Conservation (phyloP, 2,329 filamentous ascomycete genomes). For the Talaromyces sp. region DNA sequence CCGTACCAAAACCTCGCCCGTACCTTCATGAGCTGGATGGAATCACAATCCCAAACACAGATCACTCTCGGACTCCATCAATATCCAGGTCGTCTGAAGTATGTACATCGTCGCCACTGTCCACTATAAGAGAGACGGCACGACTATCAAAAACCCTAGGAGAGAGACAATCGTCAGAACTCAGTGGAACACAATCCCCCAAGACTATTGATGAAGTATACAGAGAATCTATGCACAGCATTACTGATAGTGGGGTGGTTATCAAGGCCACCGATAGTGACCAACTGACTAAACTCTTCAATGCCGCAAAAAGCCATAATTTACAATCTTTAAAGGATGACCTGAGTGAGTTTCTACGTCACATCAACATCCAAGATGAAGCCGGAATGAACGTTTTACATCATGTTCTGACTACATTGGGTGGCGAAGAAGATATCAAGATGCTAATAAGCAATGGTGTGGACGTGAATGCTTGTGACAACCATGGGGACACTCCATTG, state of each 20-base stretch:
- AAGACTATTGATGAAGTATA: neutral
- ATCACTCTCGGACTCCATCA: neutral
- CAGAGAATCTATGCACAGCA: neutral
- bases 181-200: neutral
- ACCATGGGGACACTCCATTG: constrained; percentile 1
- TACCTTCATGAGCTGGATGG: neutral
- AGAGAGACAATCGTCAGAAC: neutral
- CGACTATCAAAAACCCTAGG: neutral
- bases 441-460: neutral
- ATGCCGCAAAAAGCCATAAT: neutral
- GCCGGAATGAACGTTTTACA: constrained; percentile 8
- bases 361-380: constrained; percentile 8
- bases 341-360: neutral
- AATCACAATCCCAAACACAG: neutral
- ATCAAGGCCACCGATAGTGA: neutral
- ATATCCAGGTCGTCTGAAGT: neutral
- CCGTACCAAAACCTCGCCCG: neutral
- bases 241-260: neutral
- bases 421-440: neutral
- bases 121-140: neutral
- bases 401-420: constrained; percentile 4
- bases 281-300: neutral
- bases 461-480: constrained; percentile 4
- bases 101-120: neutral
- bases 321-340: neutral